Evolutionary conservation across 441 rosid genomes (phyloP).

Genomic region (Gossypium aridum): DNA sequence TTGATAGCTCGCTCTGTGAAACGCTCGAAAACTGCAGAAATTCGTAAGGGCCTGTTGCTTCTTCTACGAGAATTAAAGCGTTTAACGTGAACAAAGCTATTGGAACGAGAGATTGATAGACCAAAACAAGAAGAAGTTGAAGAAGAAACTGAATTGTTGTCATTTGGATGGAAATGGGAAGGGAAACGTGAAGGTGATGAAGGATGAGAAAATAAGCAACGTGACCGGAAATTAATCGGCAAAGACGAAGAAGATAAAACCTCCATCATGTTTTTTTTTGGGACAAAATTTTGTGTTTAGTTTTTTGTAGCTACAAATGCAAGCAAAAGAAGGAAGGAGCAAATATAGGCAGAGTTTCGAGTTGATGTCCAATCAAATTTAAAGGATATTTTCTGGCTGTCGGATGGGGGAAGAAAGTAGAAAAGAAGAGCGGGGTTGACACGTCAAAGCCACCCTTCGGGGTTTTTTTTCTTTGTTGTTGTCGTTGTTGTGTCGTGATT

Average conservation of each 20-base stretch:
- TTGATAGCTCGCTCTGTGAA: conserved; percentile 79
- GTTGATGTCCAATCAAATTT: conserved; percentile 3
- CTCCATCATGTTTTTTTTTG: conserved; percentile 33
- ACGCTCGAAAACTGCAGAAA: conserved; percentile 75
- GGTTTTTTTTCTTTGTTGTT: neutral
- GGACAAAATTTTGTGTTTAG: neutral
- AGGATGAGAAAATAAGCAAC: conserved; percentile 26
- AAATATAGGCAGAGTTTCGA: neutral
- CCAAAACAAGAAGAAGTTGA: conserved; percentile 39
- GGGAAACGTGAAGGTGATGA: conserved; percentile 17
- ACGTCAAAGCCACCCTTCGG: neutral
- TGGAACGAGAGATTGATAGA: conserved; percentile 26
- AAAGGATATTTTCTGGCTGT: neutral
- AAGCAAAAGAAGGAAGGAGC: neutral
- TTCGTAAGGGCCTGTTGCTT: conserved; percentile 35
- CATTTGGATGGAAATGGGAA: conserved; percentile 16
- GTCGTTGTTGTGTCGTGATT: neutral
- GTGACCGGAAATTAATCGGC: conserved; percentile 49
- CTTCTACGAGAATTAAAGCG: conserved; percentile 25
- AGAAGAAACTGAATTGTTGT: conserved; percentile 29
- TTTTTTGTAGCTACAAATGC: neutral
- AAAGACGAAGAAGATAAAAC: conserved; percentile 50
- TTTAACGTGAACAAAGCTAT: conserved; percentile 9
- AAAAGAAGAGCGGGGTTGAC: neutral
- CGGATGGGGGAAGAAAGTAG: neutral